Evolutionary conservation across 2,329 filamentous ascomycete genomes (phyloP).

Genomic region (Fusarium concolor): DNA sequence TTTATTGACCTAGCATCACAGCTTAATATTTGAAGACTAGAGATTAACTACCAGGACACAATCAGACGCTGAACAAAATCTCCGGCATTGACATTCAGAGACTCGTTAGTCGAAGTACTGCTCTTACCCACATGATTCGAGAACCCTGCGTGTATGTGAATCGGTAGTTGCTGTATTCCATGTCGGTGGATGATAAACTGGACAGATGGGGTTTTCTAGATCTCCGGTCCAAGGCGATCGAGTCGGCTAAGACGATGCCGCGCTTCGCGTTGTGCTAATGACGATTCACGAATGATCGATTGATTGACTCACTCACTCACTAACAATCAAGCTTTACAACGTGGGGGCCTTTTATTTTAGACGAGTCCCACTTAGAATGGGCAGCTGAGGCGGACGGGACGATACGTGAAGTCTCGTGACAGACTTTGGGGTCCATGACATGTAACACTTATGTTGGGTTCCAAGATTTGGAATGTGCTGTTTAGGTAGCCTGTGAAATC

Average conservation of each 20-base stretch:
- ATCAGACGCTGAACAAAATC: background rate
- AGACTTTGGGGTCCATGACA: slow-evolving; percentile 14
- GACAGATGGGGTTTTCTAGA: slow-evolving; percentile 18
- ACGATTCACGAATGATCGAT: slow-evolving; percentile 10
- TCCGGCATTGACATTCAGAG: background rate
- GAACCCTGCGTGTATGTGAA: slow-evolving; percentile 30
- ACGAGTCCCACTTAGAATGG: slow-evolving; percentile 31
- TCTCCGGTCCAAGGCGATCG: slow-evolving; percentile 30
- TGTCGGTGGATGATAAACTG: slow-evolving; percentile 25
- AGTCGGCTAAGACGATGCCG: slow-evolving; percentile 27
- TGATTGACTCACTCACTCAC: slow-evolving; percentile 35
- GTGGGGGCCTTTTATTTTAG: slow-evolving; percentile 30
- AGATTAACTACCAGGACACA: background rate
- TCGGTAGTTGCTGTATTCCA: slow-evolving; percentile 17
- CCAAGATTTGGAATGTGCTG: background rate
- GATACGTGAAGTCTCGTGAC: slow-evolving; percentile 35
- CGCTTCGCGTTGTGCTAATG: slow-evolving; percentile 28
- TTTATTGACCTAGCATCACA: background rate
- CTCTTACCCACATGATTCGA: slow-evolving; percentile 30
- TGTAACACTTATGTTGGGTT: background rate
- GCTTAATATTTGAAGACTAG: background rate
- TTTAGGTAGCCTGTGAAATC: background rate
- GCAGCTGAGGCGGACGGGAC: slow-evolving; percentile 11
- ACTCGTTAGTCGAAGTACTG: slow-evolving; percentile 17
- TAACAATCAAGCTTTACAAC: slow-evolving; percentile 34